A percentile compares a stretch with the other conserved stretches of the same genome.
These are phyloP conservation scores for Sporothrix phasma DNA, from an alignment of 2,329 filamentous ascomycete species.

Conservation along the genomic window DNA sequence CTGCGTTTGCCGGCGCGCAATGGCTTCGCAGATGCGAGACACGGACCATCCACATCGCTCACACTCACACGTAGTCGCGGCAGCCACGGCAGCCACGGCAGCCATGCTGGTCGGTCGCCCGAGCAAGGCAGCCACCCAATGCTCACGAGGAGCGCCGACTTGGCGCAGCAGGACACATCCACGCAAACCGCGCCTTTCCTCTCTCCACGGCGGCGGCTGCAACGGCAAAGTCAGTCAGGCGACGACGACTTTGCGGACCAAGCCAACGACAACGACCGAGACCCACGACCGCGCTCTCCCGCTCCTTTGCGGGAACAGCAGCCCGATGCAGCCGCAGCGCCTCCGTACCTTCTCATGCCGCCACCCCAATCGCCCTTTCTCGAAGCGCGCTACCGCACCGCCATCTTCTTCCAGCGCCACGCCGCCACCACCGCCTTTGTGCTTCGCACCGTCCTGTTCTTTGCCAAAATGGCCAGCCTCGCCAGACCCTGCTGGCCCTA, in stretches of 20 bases:
- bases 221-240: neutral
- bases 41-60: conserved; percentile 28
- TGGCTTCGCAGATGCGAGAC: conserved; percentile 23
- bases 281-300: neutral
- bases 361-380: conserved; percentile 33
- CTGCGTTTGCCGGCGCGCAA: conserved; percentile 23
- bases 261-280: neutral
- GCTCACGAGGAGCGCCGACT: conserved; percentile 15
- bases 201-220: neutral
- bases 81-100: conserved; percentile 30
- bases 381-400: conserved; percentile 27
- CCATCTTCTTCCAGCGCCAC: conserved; percentile 25
- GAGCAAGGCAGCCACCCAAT: conserved; percentile 21
- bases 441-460: conserved; percentile 52
- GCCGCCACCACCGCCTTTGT: conserved; percentile 27
- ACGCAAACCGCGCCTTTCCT: neutral
- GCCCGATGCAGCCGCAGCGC: conserved; percentile 15
- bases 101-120: conserved; percentile 20
- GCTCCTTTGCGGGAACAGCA: neutral
- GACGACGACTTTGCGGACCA: neutral
- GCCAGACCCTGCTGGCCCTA: conserved; percentile 62
- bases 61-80: conserved; percentile 34
- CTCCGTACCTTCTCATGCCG: conserved; percentile 36
- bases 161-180: neutral
- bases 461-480: conserved; percentile 57